Evolutionary conservation across 2,329 filamentous ascomycete genomes (phyloP).

Genomic region (Botrytis deweyae): DNA sequence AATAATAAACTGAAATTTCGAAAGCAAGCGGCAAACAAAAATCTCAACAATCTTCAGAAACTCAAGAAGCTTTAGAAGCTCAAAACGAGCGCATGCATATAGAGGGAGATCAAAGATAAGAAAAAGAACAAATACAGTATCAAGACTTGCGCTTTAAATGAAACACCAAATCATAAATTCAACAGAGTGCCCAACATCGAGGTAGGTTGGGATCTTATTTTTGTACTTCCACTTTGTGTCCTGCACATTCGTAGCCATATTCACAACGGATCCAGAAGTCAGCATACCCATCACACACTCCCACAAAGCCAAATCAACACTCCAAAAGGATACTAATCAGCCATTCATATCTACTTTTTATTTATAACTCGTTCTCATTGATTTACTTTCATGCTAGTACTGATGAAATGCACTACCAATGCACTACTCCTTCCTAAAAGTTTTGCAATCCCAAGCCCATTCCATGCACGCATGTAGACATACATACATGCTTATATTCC

Average conservation of each 20-base stretch:
- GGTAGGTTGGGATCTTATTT: neutral
- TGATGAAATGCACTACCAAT: conserved; percentile 3
- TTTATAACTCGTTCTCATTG: neutral
- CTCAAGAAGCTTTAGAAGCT: neutral
- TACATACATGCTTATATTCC: conserved; percentile 6
- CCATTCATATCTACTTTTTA: neutral
- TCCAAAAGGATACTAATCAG: neutral
- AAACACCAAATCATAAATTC: neutral
- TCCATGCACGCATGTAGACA: neutral
- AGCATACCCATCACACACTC: neutral
- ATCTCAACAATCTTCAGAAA: neutral
- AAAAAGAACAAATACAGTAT: neutral
- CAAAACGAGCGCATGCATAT: neutral
- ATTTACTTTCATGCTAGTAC: neutral
- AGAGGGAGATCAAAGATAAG: neutral
- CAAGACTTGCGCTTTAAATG: neutral
- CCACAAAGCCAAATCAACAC: neutral
- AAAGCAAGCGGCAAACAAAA: neutral
- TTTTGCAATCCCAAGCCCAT: neutral
- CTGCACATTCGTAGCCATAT: neutral
- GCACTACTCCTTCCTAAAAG: neutral
- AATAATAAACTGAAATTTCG: neutral
- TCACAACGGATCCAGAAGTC: neutral
- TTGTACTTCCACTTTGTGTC: neutral
- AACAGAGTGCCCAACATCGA: neutral